Evolutionary conservation across 345 rosid species (phyloP), one percentile per base, ranked within the genome.

Genomic region (Ceriops zippeliana): DNA sequence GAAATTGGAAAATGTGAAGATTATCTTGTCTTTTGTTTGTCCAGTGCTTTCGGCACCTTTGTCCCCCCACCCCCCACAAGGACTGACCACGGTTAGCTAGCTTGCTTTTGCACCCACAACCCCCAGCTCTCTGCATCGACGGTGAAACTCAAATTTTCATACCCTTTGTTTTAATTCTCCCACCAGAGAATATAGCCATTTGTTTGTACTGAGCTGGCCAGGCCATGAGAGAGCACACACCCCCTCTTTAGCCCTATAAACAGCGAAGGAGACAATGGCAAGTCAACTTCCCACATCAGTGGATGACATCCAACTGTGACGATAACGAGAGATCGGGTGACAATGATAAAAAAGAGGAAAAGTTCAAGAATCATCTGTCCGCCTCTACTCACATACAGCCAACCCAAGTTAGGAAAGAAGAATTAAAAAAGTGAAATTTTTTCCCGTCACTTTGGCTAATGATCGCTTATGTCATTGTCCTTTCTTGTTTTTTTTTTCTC

Each of bases 21-120:
- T 54, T 35, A 54, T 72, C 73, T 74, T 65, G 79, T 71, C 72
- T 21, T 56, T 58, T 65, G 58, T 4, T 68, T 81, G 72, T 72
- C 84, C 72, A 15, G 54, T 78, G 76, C 82, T 81, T 81, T 78
- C 82, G 82, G 80, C 69, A 8, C 71, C 27, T 78, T 73, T 75
- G 77, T 65, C 79, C 53, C 53, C 47, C 53, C 32, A 26, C 26
- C 26, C 26, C 26, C 26, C 26, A 24, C 24, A 22, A 22, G 57
- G 57, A 68, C 38, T 30, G 63, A 42, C 63, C 71, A 26, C 38
- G 19, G 53, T 27, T 67, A 2, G 46, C 27, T 22, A 22, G 2
- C 49, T 42, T 2, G 2, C 49, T 42, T 28, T 28, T 42, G 19
- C 49, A 42, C 17, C 49, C 69, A 52, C 60, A 31, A 6, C 30